phyloP scores from a whole-genome alignment of 1,139 yeast species.

The Arxiozyma slooffiae region DNA sequence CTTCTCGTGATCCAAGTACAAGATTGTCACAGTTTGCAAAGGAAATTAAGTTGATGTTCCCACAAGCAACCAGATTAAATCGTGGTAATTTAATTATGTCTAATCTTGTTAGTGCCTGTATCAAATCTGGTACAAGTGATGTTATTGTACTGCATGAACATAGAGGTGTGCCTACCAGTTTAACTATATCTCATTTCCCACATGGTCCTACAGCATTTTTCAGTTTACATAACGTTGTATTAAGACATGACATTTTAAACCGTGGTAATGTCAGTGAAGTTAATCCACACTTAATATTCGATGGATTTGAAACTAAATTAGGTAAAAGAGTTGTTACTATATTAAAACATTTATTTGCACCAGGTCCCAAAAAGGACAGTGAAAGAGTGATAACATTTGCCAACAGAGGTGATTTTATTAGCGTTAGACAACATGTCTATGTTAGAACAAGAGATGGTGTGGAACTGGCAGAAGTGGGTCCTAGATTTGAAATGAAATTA shows the following conservation, averaged over 20 bases:
- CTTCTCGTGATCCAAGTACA: slow-evolving; percentile 85
- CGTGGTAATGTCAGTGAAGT: slow-evolving; percentile 85
- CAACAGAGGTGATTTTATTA: slow-evolving; percentile 81
- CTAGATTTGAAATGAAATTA: slow-evolving; percentile 93
- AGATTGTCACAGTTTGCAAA: slow-evolving; percentile 83
- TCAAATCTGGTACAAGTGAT: slow-evolving; percentile 68
- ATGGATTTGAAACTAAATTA: slow-evolving; percentile 72
- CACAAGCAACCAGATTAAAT: slow-evolving; percentile 79
- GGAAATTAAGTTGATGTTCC: slow-evolving; percentile 81
- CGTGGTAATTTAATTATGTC: slow-evolving; percentile 90
- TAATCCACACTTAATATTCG: slow-evolving; percentile 88
- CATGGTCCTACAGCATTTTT: slow-evolving; percentile 96
- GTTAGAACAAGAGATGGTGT: slow-evolving; percentile 82
- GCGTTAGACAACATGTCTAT: slow-evolving; percentile 91
- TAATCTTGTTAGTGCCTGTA: slow-evolving; percentile 75
- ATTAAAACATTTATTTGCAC: slow-evolving; percentile 85
- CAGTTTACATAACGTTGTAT: slow-evolving; percentile 86
- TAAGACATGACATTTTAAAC: slow-evolving; percentile 84
- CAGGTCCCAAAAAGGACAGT: slow-evolving; percentile 87
- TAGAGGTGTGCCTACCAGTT: slow-evolving; percentile 93
- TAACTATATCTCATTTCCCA: slow-evolving; percentile 90
- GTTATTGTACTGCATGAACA: slow-evolving; percentile 85
- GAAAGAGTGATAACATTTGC: slow-evolving; percentile 86
- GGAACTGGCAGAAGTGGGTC: slow-evolving; percentile 93
- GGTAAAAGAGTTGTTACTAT: slow-evolving; percentile 78